Base-by-base conservation (phyloP, 768 basidiomycete species). In the Amanita subjunquillea region DNA sequence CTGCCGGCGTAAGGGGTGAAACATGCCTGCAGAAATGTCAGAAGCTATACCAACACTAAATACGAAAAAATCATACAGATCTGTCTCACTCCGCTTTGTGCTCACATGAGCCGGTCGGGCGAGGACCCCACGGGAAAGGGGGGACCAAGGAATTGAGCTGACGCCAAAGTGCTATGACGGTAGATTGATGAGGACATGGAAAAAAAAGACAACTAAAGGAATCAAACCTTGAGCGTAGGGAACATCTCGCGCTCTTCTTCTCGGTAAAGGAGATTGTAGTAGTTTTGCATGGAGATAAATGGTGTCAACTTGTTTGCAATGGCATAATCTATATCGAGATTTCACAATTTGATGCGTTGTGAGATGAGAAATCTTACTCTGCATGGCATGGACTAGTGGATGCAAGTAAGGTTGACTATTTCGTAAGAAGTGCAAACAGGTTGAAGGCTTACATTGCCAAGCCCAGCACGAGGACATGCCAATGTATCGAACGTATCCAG, bases 91-190 rank as follows among this genome's bases (percentile, higher is more conserved):
- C 4, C 48, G 48, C 7, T 0, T 38, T 7, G 48, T 42, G 47
- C 69, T 62, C 40, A 70, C 65, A 4, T 55, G 55, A 22, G 70
- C 52, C 0, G 77, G 77, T 20, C 78, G 72, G 22, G 75, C 71
- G 15, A 80, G 64, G 7, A 76, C 57, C 1, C 82, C 82, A 5
- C 76, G 67, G 1, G 73, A 78, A 20, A 82, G 67, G 0, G 81
- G 79, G 4, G 76, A 78, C 79, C 80, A 83, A 2, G 80, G 78
- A 48, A 81, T 80, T 29, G 71, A 63, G 0, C 78, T 79, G 27
- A 78, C 74, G 27, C 79, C 77, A 50, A 77, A 75, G 50, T 71
- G 63, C 74, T 79, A 48, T 9, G 40, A n/a, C 23, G 3, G 30
- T 17, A 38, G 2, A 10, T 30, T 9, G 39, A 17, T 7, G 8